Percentiles rank a stretch among this genome's conserved stretches.
Conservation (phyloP, 257 asterid genomes). For the Capsicum baccatum region DNA sequence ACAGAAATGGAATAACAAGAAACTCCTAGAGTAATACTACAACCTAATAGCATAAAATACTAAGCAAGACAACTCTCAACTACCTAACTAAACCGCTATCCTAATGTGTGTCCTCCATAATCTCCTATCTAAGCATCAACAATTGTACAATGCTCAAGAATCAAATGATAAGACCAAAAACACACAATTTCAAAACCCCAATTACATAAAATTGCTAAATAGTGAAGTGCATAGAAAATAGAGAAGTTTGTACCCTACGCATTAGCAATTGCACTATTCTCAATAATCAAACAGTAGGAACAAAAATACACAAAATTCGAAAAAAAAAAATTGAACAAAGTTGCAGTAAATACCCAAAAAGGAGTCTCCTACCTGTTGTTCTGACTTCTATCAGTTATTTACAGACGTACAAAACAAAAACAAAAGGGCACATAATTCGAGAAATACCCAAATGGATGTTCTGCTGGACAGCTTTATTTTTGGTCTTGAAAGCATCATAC, state of each 20-base stretch:
- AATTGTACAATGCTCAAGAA: background rate
- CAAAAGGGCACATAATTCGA: background rate
- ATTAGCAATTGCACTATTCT: background rate
- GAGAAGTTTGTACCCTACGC: background rate
- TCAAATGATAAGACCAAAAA: background rate
- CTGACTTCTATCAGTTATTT: too few relatives aligned
- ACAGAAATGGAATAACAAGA: too few relatives aligned
- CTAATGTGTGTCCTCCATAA: too few relatives aligned
- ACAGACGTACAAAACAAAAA: too few relatives aligned
- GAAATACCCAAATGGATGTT: constrained; percentile 80
- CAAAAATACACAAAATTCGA: background rate
- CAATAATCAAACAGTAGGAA: background rate
- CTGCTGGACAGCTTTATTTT: constrained; percentile 81
- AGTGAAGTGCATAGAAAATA: background rate
- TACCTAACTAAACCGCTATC: too few relatives aligned
- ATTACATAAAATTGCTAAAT: background rate
- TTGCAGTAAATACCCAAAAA: background rate
- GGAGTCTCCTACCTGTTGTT: too few relatives aligned
- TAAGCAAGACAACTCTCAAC: too few relatives aligned
- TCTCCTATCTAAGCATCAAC: too few relatives aligned
- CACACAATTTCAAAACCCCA: background rate
- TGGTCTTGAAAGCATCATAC: constrained; percentile 92
- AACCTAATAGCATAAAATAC: too few relatives aligned
- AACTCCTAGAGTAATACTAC: too few relatives aligned
- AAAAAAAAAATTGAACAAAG: background rate